phyloP scores from a whole-genome alignment of 495 filamentous ascomycete genomes.

The Penicillium lividum region DNA sequence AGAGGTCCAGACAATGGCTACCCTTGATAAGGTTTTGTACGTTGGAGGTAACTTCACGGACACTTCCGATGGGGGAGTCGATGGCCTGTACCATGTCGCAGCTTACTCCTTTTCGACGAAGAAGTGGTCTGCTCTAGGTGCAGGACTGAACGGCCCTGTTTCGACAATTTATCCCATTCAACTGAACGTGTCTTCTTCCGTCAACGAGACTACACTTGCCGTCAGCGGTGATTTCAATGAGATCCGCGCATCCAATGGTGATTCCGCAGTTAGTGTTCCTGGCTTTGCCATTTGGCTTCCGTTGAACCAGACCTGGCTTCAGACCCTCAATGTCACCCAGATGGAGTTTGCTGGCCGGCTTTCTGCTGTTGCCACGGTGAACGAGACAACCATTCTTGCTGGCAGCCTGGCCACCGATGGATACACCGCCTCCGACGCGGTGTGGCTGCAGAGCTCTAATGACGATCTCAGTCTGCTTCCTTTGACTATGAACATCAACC shows the following conservation, averaged over 20 bases:
- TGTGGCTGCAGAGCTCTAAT: slow-evolving; percentile 55
- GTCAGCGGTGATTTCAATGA: slow-evolving; percentile 80
- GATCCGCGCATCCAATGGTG: slow-evolving; percentile 65
- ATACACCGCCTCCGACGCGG: slow-evolving; percentile 67
- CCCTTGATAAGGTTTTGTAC: slow-evolving; percentile 66
- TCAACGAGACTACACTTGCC: slow-evolving; percentile 71
- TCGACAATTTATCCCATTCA: slow-evolving; percentile 68
- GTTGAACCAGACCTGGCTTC: slow-evolving; percentile 82
- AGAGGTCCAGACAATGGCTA: slow-evolving; percentile 69
- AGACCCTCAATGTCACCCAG: slow-evolving; percentile 69
- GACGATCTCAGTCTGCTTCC: slow-evolving; percentile 47
- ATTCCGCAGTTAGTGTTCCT: slow-evolving; percentile 57
- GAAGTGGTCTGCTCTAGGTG: slow-evolving; percentile 77
- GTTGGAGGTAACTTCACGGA: slow-evolving; percentile 85
- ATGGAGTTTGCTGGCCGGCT: slow-evolving; percentile 70
- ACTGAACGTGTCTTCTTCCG: slow-evolving; percentile 74
- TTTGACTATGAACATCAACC: slow-evolving; percentile 66
- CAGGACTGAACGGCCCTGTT: slow-evolving; percentile 83
- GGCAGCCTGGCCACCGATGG: slow-evolving; percentile 75
- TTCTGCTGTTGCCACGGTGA: slow-evolving; percentile 62
- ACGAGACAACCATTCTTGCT: slow-evolving; percentile 68
- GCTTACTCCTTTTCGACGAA: slow-evolving; percentile 69
- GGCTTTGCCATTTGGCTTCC: slow-evolving; percentile 96
- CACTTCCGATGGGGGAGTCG: slow-evolving; percentile 59
- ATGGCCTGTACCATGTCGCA: slow-evolving; percentile 71